Conservation (phyloP, 768 basidiomycete genomes). For the Kwoniella botswanensis region DNA sequence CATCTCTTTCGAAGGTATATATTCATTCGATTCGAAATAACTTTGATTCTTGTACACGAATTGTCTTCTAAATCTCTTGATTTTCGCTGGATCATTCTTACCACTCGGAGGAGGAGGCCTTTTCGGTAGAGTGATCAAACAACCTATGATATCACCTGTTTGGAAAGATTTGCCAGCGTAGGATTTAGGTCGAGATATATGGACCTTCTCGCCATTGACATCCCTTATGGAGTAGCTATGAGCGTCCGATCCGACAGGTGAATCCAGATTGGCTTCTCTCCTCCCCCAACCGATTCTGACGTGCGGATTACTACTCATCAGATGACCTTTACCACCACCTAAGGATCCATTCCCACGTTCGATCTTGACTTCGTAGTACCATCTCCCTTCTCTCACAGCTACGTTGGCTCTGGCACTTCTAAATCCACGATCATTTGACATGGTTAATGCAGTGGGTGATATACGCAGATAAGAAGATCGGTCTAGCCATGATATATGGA, state of each 20-base stretch:
- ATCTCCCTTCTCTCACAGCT: conserved; percentile 83
- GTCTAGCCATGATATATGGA: conserved; percentile 55
- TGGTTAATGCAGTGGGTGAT: conserved; percentile 44
- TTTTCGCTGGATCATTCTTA: conserved; percentile 69
- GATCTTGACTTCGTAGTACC: conserved; percentile 92
- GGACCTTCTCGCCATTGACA: conserved; percentile 88
- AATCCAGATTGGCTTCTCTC: conserved; percentile 90
- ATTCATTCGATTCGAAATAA: conserved; percentile 93
- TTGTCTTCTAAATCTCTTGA: conserved; percentile 86
- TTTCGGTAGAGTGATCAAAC: conserved; percentile 84
- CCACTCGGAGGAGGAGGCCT: conserved; percentile 58
- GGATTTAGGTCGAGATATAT: conserved; percentile 75
- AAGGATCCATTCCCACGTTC: conserved; percentile 64
- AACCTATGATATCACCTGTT: conserved; percentile 86
- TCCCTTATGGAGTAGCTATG: conserved; percentile 92
- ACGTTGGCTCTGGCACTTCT: conserved; percentile 87
- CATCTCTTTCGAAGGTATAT: conserved; percentile 90
- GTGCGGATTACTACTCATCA: conserved; percentile 63
- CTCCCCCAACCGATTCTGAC: conserved; percentile 90
- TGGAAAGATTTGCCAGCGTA: conserved; percentile 68
- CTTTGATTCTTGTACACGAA: conserved; percentile 97
- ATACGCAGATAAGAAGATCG: conserved; percentile 53
- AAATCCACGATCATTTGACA: conserved; percentile 82
- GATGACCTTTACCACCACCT: conserved; percentile 60
- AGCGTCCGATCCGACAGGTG: conserved; percentile 88